Conservation (phyloP, 73 alveolate species). For the Symbiodinium natans region DNA sequence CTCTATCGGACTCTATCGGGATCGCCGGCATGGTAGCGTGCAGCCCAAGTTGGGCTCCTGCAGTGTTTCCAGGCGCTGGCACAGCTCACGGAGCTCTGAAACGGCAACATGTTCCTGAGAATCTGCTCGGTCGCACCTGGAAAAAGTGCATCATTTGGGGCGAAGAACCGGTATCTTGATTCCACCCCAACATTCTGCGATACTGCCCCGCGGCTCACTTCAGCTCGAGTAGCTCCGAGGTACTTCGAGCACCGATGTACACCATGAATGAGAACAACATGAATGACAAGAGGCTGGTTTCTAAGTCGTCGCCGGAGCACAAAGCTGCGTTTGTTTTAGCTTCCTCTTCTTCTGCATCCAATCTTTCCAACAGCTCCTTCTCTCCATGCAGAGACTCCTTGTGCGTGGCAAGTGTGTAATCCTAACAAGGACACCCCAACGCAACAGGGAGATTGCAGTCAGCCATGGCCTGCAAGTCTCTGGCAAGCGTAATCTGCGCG, state of each 20-base stretch:
- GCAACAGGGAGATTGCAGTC: background rate
- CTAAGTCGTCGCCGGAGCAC: background rate
- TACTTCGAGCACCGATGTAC: no score
- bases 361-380: conserved; percentile 50
- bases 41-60: no score
- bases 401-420: background rate
- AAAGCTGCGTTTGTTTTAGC: conserved; percentile 30
- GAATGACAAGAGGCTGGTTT: no score
- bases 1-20: no score
- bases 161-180: background rate
- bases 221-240: no score
- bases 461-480: conserved; percentile 34
- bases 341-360: conserved; percentile 50
- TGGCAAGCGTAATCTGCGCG: conserved; percentile 64
- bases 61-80: conserved; percentile 7
- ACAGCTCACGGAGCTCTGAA: conserved; percentile 14
- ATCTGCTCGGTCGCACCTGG: conserved; percentile 62
- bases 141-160: no score
- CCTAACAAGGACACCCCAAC: no score
- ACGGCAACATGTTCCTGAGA: background rate
- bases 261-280: no score
- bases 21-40: no score
- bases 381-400: conserved; percentile 62
- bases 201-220: no score
- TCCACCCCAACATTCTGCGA: no score